These are phyloP conservation scores for Kluyveromyces starmeri DNA, from an alignment of 805 yeast species.

Conservation along the genomic window DNA sequence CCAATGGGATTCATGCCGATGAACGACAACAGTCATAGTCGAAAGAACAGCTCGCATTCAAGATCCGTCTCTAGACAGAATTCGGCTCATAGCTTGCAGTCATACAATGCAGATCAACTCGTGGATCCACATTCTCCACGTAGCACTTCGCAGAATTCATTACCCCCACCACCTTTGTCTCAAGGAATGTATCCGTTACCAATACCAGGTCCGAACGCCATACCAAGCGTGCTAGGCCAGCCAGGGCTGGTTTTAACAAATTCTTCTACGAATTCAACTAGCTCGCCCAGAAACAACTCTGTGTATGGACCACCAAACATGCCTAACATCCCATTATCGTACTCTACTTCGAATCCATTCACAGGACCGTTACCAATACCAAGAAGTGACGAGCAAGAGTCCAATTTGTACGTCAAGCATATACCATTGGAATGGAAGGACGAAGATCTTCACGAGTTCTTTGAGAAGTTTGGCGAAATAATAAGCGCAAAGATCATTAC, in stretches of 20 bases:
- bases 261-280: background rate
- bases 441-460: conserved; percentile 38
- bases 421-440: conserved; percentile 50
- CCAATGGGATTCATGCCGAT: conserved; percentile 6
- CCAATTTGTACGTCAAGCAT: conserved; percentile 64
- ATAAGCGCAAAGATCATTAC: conserved; percentile 50
- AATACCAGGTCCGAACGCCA: background rate
- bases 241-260: background rate
- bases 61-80: conserved; percentile 1
- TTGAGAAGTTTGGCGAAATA: conserved; percentile 41
- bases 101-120: conserved; percentile 2
- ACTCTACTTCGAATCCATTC: background rate
- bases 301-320: background rate
- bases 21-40: conserved; percentile 1
- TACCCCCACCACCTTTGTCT: background rate
- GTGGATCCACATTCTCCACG: conserved; percentile 8
- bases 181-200: conserved; percentile 1
- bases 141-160: background rate
- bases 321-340: background rate
- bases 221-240: background rate
- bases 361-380: conserved; percentile 24
- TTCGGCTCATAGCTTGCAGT: background rate
- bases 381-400: conserved; percentile 47
- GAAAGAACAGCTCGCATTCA: conserved; percentile 1
- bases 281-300: conserved; percentile 3